Evolutionary conservation across 257 asterid genomes (phyloP), one percentile per base, ranked within the genome.

Genomic region (Henckelia pumila): DNA sequence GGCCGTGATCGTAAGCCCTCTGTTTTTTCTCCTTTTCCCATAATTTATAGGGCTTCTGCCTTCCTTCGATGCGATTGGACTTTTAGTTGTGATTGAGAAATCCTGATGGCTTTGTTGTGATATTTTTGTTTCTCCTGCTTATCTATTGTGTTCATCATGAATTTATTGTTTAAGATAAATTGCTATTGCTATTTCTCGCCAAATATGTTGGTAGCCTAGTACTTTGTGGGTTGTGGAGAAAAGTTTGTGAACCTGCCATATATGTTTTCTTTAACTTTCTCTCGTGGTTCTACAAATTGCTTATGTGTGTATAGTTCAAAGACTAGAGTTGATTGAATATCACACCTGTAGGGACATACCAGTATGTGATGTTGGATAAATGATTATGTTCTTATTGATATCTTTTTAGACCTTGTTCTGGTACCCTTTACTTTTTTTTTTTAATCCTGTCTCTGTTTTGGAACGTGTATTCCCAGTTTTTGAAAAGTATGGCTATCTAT

Each of bases 1-100:
- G 99, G 99, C 69, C 97, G 95, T 28, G 99, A 93, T 85, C 99
- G 99, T 93, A 84, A 88, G 96, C 50, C 61, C 40, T 68, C 66
- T 59, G 10, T 44, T 56, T 55, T 64, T 53, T 5, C 1, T 37
- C 23, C 25, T 20, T 21, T 25, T 25, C 37, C 65, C 73, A 70
- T n/a, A 61, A 73, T 76, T 80, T 76, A 40, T 86, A 84, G 82
- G 89, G 77, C 73, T 87, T 82, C 30, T 14, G n/a, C 16, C 16
- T 10, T 13, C 17, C 50, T 40, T 40, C 50, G 50, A 2, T 3
- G 50, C 50, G n/a, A 3, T 5, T 40, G n/a, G 0, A 1, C 5
- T 40, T 40, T 40, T 40, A 40, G 6, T 2, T 40, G n/a, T 13
- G 17, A 13, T 40, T 40, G 50, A 13, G n/a, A 40, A 40, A 40